A percentile compares a stretch with the other conserved stretches of the same genome.
Conservation (phyloP, 345 rosid species). For the Euphorbia pulcherrima region DNA sequence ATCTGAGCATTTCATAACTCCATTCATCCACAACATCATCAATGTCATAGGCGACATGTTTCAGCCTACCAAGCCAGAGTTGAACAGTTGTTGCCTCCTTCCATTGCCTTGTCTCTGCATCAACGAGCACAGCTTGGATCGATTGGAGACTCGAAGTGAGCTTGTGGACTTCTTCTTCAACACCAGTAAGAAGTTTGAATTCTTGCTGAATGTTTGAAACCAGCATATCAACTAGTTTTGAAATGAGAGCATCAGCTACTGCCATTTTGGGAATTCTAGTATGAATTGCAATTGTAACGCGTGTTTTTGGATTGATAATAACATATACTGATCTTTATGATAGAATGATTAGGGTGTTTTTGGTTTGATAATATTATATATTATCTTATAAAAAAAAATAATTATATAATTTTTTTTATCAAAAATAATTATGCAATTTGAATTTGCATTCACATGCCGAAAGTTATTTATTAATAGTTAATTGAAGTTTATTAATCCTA, state of each 20-base stretch:
- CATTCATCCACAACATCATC: slow-evolving; percentile 16
- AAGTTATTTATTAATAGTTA: no score
- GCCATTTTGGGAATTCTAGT: neutral
- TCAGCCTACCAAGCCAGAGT: slow-evolving; percentile 2
- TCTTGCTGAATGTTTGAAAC: neutral
- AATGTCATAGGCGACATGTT: slow-evolving; percentile 2
- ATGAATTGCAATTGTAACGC: neutral
- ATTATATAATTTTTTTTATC: no score
- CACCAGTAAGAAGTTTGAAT: neutral
- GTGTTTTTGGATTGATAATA: neutral
- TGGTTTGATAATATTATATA: no score
- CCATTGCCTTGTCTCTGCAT: slow-evolving; percentile 11
- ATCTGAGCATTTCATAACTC: neutral
- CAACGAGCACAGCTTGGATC: slow-evolving; percentile 2
- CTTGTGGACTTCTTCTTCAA: neutral
- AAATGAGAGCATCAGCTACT: slow-evolving; percentile 10
- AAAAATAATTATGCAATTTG: no score
- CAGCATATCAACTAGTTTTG: neutral
- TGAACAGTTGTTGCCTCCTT: neutral
- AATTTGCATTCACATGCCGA: no score
- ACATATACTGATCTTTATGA: no score
- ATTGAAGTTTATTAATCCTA: no score
- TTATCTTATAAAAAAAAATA: no score
- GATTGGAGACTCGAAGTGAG: neutral
- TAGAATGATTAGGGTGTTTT: neutral